Conservation (phyloP, 2,329 filamentous ascomycete genomes). For the Orbilia oligospora region DNA sequence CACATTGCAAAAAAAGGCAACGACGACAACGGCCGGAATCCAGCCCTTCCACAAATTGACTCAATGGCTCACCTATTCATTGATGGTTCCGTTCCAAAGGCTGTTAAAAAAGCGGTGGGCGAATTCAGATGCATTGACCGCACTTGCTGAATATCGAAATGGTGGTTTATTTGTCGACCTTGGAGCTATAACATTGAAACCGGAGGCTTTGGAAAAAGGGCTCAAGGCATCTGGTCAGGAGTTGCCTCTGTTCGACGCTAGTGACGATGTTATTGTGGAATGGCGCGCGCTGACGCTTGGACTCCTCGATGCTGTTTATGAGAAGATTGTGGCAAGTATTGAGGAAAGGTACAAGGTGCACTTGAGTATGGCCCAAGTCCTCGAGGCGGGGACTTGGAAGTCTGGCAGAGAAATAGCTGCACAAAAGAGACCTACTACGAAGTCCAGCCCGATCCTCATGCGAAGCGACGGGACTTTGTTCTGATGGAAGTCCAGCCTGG, state of each 20-base stretch:
- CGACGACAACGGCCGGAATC: slow-evolving; percentile 65
- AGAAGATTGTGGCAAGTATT: slow-evolving; percentile 74
- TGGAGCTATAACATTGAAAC: slow-evolving; percentile 82
- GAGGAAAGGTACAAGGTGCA: slow-evolving; percentile 74
- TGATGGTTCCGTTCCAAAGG: slow-evolving; percentile 91
- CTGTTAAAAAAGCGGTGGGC: slow-evolving; percentile 85
- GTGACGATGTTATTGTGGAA: slow-evolving; percentile 84
- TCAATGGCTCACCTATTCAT: slow-evolving; percentile 93
- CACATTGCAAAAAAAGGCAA: slow-evolving; percentile 75
- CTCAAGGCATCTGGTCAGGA: slow-evolving; percentile 79
- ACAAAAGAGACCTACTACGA: slow-evolving; percentile 55
- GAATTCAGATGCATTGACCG: slow-evolving; percentile 84
- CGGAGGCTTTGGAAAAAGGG: slow-evolving; percentile 78
- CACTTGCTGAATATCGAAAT: slow-evolving; percentile 91
- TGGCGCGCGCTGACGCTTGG: slow-evolving; percentile 83
- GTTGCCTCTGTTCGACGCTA: slow-evolving; percentile 79
- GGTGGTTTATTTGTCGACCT: slow-evolving; percentile 89
- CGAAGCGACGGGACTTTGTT: slow-evolving; percentile 68
- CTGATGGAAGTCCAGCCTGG: slow-evolving; percentile 64
- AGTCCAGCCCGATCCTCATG: slow-evolving; percentile 66
- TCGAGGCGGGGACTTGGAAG: slow-evolving; percentile 99
- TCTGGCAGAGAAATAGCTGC: slow-evolving; percentile 70
- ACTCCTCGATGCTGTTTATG: slow-evolving; percentile 80
- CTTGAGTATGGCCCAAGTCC: slow-evolving; percentile 85
- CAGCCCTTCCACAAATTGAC: slow-evolving; percentile 92